Conservation (phyloP, 768 basidiomycete species). For the Coprinopsis cinerea region DNA sequence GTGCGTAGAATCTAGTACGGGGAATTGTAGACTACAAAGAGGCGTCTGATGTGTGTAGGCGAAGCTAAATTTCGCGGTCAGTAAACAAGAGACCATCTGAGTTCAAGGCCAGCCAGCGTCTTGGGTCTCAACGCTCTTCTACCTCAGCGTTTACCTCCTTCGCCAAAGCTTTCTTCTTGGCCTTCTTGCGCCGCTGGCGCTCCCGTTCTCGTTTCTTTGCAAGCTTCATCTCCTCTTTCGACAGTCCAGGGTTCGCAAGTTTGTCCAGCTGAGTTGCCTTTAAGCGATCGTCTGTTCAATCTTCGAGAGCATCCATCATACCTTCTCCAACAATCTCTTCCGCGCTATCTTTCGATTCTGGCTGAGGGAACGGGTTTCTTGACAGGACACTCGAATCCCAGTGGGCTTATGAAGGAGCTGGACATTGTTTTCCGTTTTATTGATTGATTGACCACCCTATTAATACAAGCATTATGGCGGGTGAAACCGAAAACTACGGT, state of each 20-base stretch:
- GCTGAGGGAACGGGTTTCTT: slow-evolving; percentile 80
- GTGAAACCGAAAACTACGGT: slow-evolving; percentile 15
- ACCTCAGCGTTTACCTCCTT: slow-evolving; percentile 21
- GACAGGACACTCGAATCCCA: slow-evolving; percentile 80
- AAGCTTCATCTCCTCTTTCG: slow-evolving; percentile 58
- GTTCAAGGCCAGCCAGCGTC: too few relatives aligned
- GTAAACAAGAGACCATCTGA: too few relatives aligned
- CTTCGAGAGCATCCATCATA: slow-evolving; percentile 38
- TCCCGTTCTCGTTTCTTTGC: slow-evolving; percentile 77
- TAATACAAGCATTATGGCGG: slow-evolving; percentile 19
- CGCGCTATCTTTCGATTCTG: slow-evolving; percentile 78
- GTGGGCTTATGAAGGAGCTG: slow-evolving; percentile 87
- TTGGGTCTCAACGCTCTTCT: too few relatives aligned
- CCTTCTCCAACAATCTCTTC: slow-evolving; percentile 70
- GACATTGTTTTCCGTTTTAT: slow-evolving; percentile 91
- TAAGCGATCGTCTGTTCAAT: slow-evolving; percentile 14
- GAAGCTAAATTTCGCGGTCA: too few relatives aligned
- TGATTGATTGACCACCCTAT: slow-evolving; percentile 91
- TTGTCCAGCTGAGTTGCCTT: slow-evolving; percentile 53
- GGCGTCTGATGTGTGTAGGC: too few relatives aligned
- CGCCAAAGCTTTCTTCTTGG: slow-evolving; percentile 54
- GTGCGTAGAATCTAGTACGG: too few relatives aligned
- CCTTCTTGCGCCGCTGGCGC: slow-evolving; percentile 69
- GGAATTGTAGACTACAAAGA: too few relatives aligned
- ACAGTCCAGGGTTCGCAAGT: slow-evolving; percentile 68